Evolutionary conservation across 2,329 filamentous ascomycete genomes (phyloP), one percentile per base, ranked within the genome.

Genomic region (Scytalidium lignicola): DNA sequence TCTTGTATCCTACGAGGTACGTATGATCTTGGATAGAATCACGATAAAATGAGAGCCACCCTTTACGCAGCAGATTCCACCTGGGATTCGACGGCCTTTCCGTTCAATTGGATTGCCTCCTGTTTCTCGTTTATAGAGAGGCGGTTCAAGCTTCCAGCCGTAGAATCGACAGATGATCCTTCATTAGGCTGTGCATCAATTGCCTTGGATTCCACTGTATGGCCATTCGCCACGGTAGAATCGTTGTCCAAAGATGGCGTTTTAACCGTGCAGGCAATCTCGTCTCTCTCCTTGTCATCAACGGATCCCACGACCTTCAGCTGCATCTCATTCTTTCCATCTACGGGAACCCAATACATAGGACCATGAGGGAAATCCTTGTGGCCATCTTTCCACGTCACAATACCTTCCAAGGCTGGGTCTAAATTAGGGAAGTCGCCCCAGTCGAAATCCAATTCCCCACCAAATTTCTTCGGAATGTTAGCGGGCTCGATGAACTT

Each of bases 401-500:
- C 62, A 37, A 74, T 63, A 18, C 73, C 72, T 39, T 72, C 67
- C 65, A 80, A 76, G 26, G 68, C 65, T 1, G 80, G 78, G 57
- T 96, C 91, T n/a, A 91, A 70, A 46, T 81, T 78, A 6, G 87
- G 85, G 67, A 85, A 73, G 53, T 88, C 80, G 48, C 89, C 90
- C 71, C 87, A 96, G 44, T 78, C 70, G 71, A 87, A 96, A 20
- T 95, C 86, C 8, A 96, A 78, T 55, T 89, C 79, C 41, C 92
- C 92, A 52, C 92, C 92, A 65, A 96, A 97, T 65, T 86, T 82
- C 66, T 88, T 90, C 17, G 92, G 92, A 54, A 97, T 91, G 67
- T 92, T 88, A 47, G 80, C 76, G 0, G 80, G 75, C 47, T 95
- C 86, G 65, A 97, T 90, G 70, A 92, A 96, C 48, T 81, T 75